A percentile compares a stretch with the other conserved stretches of the same genome.
These are phyloP conservation scores for Ascochyta fabae DNA, from an alignment of 2,329 filamentous ascomycete genomes.

Conservation along the genomic window DNA sequence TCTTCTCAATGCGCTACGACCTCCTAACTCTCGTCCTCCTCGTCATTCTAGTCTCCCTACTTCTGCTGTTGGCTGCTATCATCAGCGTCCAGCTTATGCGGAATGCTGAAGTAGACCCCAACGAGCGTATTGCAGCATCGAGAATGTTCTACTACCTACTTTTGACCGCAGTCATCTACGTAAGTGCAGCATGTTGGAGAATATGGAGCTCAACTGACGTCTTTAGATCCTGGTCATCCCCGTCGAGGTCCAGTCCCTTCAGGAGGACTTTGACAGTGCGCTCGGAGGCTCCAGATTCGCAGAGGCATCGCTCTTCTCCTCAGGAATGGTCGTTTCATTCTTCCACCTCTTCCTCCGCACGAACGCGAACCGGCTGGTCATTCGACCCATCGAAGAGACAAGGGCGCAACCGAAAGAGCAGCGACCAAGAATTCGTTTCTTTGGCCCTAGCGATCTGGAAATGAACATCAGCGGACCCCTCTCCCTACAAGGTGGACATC, in stretches of 20 bases:
- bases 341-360: slow-evolving; percentile 72
- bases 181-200: slow-evolving; percentile 49
- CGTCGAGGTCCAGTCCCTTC: slow-evolving; percentile 64
- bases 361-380: slow-evolving; percentile 64
- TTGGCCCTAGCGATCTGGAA: slow-evolving; percentile 52
- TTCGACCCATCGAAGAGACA: slow-evolving; percentile 57
- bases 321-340: slow-evolving; percentile 69
- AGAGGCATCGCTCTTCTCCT: slow-evolving; percentile 69
- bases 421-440: slow-evolving; percentile 58
- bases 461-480: slow-evolving; percentile 51
- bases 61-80: slow-evolving; percentile 59
- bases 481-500: slow-evolving; percentile 40
- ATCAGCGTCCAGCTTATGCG: slow-evolving; percentile 66
- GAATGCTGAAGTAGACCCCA: slow-evolving; percentile 61
- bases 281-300: slow-evolving; percentile 67
- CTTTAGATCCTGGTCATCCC: slow-evolving; percentile 65
- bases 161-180: slow-evolving; percentile 62
- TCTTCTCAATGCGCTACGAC: slow-evolving; percentile 69
- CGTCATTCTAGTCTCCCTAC: slow-evolving; percentile 56
- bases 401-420: slow-evolving; percentile 49
- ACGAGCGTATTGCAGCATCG: slow-evolving; percentile 69
- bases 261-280: slow-evolving; percentile 50
- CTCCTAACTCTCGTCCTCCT: slow-evolving; percentile 63
- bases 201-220: slow-evolving; percentile 9
- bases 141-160: slow-evolving; percentile 73